A percentile compares a stretch with the other conserved stretches of the same genome.
These are phyloP conservation scores for Piromyces sp. DNA, from an alignment of 192 early-diverging fungal species.

Conservation along the genomic window DNA sequence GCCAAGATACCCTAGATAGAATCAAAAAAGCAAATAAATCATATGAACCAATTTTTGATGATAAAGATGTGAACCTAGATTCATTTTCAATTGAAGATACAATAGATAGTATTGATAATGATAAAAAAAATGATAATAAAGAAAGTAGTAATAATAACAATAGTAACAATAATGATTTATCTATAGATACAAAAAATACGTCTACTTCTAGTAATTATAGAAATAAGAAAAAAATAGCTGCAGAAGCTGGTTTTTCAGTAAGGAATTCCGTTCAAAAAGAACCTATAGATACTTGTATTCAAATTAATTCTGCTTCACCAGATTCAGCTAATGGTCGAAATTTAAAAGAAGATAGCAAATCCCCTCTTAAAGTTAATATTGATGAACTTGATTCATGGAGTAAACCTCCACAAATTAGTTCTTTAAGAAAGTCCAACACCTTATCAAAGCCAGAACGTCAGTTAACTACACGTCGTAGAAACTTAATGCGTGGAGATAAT, in stretches of 20 bases:
- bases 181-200: neutral
- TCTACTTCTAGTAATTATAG: too few relatives aligned
- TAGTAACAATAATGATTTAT: neutral
- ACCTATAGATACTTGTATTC: neutral
- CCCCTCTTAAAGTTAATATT: neutral
- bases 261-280: neutral
- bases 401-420: neutral
- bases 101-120: too few relatives aligned
- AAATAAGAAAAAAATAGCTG: neutral
- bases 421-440: neutral
- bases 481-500: neutral
- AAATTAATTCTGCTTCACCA: neutral
- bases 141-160: too few relatives aligned
- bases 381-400: neutral
- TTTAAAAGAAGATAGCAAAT: neutral
- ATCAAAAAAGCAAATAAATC: neutral
- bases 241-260: neutral
- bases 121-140: too few relatives aligned
- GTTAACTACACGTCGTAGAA: neutral
- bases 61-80: neutral
- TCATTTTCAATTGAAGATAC: neutral
- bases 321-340: neutral
- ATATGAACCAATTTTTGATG: neutral
- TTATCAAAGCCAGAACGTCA: neutral
- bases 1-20: neutral